Evolutionary conservation across 2,329 filamentous ascomycete species (phyloP), one percentile per base, ranked within the genome.

Genomic region (Chalaropsis thielavioides): DNA sequence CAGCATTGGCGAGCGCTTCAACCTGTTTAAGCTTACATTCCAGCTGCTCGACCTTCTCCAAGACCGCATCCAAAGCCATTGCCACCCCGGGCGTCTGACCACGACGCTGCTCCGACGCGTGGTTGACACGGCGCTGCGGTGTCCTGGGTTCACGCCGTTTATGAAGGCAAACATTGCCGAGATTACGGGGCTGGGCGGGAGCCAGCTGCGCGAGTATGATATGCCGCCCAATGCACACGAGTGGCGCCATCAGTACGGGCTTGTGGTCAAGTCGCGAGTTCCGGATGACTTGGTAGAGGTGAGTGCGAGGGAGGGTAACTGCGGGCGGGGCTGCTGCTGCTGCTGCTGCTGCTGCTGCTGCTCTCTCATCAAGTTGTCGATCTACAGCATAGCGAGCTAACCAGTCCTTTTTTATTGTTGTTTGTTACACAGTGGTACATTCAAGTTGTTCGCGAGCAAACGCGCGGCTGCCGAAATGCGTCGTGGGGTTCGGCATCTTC

Each of bases 151-250:
- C 71, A 83, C 81, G 2, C 75, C 80, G 1, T 68, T 78, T n/a
- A 81, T 83, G 75, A 86, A 86, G 73, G 81, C 85, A 69, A 79
- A 83, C 69, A 76, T 87, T 68, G 77, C 80, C 6, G 76, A 69
- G 63, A 63, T 76, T n/a, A 74, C 74, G 2, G 71, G 72, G 17
- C 69, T 82, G 68, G 51, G 70, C 0, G 73, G 76, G 0, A 58
- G 68, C 17, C 74, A 75, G 59, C 68, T 74, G 61, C 71, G 70
- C 5, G 72, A 74, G 24, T 78, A 76, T 69, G 78, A 78, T 59
- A 75, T 80, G 70, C 82, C 83, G 0, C 75, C 74, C 3, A 76
- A 75, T 63, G 76, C 81, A 0, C 68, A 76, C 19, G 68, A 73
- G 41, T 86, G 82, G 82, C 71, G 74, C 27, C 78, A 83, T 68